Conservation (phyloP, 2,329 filamentous ascomycete genomes). For the Cercospora citrullina region DNA sequence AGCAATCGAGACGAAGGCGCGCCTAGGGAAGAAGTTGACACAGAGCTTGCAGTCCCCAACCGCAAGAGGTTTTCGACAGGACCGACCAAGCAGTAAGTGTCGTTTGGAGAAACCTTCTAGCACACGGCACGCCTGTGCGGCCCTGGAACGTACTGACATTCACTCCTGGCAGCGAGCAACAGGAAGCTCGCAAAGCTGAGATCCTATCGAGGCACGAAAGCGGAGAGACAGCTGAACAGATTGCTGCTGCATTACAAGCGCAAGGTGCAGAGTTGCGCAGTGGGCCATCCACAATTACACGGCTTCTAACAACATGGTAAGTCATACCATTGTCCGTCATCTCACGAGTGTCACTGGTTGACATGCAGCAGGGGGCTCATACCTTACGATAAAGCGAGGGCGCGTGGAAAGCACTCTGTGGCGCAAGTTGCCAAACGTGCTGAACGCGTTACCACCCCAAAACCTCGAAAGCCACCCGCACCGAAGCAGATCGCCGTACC, state of each 20-base stretch:
- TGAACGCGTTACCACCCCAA: conserved; percentile 11
- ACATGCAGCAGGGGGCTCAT: conserved; percentile 23
- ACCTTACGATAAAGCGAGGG: conserved; percentile 28
- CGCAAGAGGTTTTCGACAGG: not conserved
- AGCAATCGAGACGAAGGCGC: not conserved
- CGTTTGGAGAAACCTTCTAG: not conserved
- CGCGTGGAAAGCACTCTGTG: conserved; percentile 25
- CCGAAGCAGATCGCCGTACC: conserved; percentile 19
- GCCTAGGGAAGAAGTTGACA: not conserved
- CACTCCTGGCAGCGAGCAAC: conserved; percentile 7
- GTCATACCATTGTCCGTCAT: not conserved
- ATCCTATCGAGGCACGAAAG: conserved; percentile 26
- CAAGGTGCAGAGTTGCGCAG: conserved; percentile 27
- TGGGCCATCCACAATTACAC: conserved; percentile 27
- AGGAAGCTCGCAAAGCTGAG: conserved; percentile 25
- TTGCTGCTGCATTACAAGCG: conserved; percentile 27
- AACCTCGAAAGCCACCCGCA: conserved; percentile 12
- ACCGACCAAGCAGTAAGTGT: conserved; percentile 11
- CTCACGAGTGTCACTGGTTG: not conserved
- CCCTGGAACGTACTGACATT: not conserved
- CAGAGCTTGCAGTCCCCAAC: not conserved
- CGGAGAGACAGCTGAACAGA: conserved; percentile 32
- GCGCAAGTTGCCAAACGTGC: conserved; percentile 19
- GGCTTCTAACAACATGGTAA: conserved; percentile 30
- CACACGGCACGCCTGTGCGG: not conserved